Evolutionary conservation across 1,139 yeast genomes (phyloP), one percentile per base, ranked within the genome.

Genomic region (Candida tunisiensis): DNA sequence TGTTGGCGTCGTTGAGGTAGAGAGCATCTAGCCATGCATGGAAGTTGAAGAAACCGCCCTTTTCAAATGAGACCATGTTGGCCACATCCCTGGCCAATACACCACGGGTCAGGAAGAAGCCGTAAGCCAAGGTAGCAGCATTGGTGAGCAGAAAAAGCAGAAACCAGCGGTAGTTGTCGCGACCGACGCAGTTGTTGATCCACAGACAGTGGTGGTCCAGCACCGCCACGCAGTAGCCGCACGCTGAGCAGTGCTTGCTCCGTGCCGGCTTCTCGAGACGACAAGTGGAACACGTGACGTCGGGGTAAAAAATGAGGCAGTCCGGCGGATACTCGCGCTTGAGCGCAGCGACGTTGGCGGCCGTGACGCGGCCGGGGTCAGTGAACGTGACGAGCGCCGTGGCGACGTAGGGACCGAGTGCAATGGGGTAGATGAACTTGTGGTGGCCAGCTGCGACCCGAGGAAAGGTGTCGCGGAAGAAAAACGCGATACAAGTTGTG

Each of bases 191-290:
- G 44, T 79, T 83, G 52, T 85, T 85, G 32, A 85, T 55, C 94
- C 95, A 88, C n/a, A 82, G 52, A 45, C 98, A 88, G 51, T 88
- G 96, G 46, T 88, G 98, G 47, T 88, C 98, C 40, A 65, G 70
- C 34, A 75, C 45, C 19, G 73, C 54, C 4, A 75, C 58, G 46
- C 98, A 88, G 15, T 49, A 41, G 27, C 62, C 60, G 48, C 96
- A 88, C 8, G 64, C 58, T 3, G 74, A 61, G 46, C 98, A 88
- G 50, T 88, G 98, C 44, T 80, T 83, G 8, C 93, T 77, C 25
- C 98, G 55, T 1, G 96, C 93, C 0, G 92, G 85, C 40, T 82
- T 85, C 5, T 51, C 45, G n/a, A 62, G 39, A 2, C 58, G 50
- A 46, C 98, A 88, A 0, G 95, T 79, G 4, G 49, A 26, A 39